Base-by-base conservation (phyloP, 2,329 filamentous ascomycete genomes). In the Phyllosticta citribraziliensis region DNA sequence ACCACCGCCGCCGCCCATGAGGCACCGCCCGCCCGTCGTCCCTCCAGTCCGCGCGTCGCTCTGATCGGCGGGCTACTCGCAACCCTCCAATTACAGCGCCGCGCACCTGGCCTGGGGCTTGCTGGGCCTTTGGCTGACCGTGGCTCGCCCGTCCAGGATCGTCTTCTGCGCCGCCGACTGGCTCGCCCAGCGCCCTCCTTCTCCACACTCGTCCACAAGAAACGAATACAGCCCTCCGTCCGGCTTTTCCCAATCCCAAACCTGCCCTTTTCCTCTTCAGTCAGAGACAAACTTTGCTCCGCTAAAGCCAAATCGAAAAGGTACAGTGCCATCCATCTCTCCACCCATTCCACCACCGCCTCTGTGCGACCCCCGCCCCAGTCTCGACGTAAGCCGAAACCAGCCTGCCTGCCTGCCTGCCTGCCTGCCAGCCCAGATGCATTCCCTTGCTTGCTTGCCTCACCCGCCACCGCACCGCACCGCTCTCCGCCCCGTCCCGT, bases 191-290 rank as follows among this genome's bases (percentile, higher is more conserved):
- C 52, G 27, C 27, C 27, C 27, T 30, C 54, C 53, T 57, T 61
- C 60, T 57, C 60, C 60, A 61, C 53, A 30, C 61, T 52, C 35
- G 56, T 30, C 57, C 40, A 62, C 61, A 62, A 58, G 61, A 62
- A 62, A 61, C 67, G 65, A 71, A 70, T 72, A 71, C 73, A 69
- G 70, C 67, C 67, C 68, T 67, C 67, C 67, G 67, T 68, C 72
- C 70, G 68, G 70, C 70, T 71, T 72, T 73, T 66, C 72, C 71
- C 69, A 71, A 73, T 72, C 68, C 69, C 69, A 72, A 67, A 67
- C 66, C 68, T 67, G 55, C 50, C 70, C 73, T 74, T 73, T 70
- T 54, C 72, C 70, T 71, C 71, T 71, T 69, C 70, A 30, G 27
- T 8, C 27, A 30, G 70, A 74, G 72, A 72, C 72, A 22, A 22